phyloP scores from a whole-genome alignment of 139 green algal genomes.

The Volvox africanus region DNA sequence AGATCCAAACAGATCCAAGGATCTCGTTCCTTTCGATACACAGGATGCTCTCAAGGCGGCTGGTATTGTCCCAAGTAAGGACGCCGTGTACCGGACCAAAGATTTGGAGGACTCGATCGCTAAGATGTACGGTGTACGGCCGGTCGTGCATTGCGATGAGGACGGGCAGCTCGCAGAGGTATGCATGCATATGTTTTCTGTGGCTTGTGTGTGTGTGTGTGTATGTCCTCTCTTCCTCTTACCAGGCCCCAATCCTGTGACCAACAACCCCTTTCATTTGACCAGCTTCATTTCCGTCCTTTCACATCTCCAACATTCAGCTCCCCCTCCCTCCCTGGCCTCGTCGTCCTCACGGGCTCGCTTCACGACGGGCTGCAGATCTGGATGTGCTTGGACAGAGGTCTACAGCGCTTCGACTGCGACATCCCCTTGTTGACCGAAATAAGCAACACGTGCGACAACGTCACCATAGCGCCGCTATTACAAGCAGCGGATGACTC shows the following conservation, averaged over 20 bases:
- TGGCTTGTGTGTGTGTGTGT: neutral
- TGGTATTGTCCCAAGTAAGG: slow-evolving; percentile 54
- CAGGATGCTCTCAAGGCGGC: slow-evolving; percentile 54
- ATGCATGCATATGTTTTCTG: neutral
- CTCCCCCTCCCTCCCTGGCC: neutral
- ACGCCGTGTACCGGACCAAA: slow-evolving; percentile 21
- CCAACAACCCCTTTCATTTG: neutral
- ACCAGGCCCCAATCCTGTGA: neutral
- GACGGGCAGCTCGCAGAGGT: slow-evolving; percentile 68
- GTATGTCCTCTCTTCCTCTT: neutral
- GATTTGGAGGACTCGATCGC: slow-evolving; percentile 59
- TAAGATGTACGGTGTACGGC: slow-evolving; percentile 55
- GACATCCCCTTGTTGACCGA: neutral
- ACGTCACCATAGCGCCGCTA: slow-evolving; percentile 37
- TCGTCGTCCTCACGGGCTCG: neutral
- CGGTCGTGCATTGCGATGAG: slow-evolving; percentile 62
- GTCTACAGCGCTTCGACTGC: slow-evolving; percentile 64
- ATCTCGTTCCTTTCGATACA: neutral
- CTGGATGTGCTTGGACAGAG: slow-evolving; percentile 76
- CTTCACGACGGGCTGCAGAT: too few species aligned
- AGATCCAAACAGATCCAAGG: neutral
- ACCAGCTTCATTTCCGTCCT: neutral
- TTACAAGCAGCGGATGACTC: neutral
- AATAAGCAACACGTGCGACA: neutral
- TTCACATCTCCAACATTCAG: neutral